Evolutionary conservation across 495 filamentous ascomycete species (phyloP), one percentile per base, ranked within the genome.

Genomic region (Penicillium tannophilum): DNA sequence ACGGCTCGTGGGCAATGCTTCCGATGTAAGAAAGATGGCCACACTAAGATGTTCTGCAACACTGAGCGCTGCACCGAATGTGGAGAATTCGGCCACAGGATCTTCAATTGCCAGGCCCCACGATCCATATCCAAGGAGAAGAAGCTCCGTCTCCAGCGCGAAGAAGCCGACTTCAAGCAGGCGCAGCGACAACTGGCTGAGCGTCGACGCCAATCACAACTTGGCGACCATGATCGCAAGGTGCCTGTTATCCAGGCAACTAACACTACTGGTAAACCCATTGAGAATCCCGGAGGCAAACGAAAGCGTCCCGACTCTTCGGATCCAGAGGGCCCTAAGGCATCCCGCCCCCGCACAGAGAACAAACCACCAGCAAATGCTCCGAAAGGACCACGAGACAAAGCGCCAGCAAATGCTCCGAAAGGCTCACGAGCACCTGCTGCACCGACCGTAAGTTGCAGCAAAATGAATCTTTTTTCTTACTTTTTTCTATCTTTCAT

Each of bases 221-320:
- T 79, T 20, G 78, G 73, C 24, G 70, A 69, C 2, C 78, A 82
- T 62, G 76, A 82, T 62, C 76, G 71, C 14, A 75, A 77, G 45
- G 70, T 83, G 20, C 81, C 81, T 6, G 54, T 65, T 8, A 68
- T 83, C 48, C 69, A 73, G 44, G 67, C 72, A 9, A 73, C 73
- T n/a, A 63, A 51, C 26, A 57, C 60, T 12, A 30, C 62, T 9
- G 19, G 35, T 12, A 59, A 63, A 20, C 16, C 33, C 36, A 57
- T 50, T 35, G 55, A 59, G 44, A 59, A 31, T 58, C 46, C 70
- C n/a, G 59, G 56, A 19, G 65, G 59, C 49, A 83, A 83, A 60
- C 76, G 80, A 35, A 82, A 79, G 55, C 72, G 79, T 17, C 65
- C 63, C 6, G 65, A 68, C 17, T 41, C 10, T 52, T 75, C 77